phyloP scores from a whole-genome alignment of 371 early-diverging fungal species.

The Haplosporangium sp. region DNA sequence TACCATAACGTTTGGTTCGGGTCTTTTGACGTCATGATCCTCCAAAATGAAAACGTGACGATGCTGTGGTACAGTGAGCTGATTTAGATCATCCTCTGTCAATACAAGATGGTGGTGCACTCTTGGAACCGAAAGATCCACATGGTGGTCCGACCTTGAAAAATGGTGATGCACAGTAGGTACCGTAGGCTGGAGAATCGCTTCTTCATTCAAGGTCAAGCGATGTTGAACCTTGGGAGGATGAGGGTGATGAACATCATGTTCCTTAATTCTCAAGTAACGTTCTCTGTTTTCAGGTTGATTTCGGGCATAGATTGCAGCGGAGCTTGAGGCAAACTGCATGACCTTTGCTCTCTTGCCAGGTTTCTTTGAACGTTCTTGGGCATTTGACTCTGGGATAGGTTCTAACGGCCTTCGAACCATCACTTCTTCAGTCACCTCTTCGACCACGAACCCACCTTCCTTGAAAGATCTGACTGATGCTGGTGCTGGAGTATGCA shows the following conservation, averaged over 20 bases:
- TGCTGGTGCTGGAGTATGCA: background rate
- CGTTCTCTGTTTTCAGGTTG: background rate
- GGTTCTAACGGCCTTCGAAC: background rate
- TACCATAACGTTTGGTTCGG: constrained; percentile 7
- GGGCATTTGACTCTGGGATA: background rate
- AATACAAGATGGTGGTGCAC: constrained; percentile 6
- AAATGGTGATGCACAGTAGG: background rate
- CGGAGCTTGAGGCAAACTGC: background rate
- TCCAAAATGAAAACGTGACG: constrained; percentile 21
- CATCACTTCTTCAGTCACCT: background rate
- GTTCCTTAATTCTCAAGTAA: background rate
- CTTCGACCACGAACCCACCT: background rate
- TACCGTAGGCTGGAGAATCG: background rate
- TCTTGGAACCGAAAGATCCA: too few relatives aligned
- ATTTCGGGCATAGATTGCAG: background rate
- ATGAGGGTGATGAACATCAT: background rate
- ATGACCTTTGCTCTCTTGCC: constrained; percentile 13
- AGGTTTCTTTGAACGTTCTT: background rate
- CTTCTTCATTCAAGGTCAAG: background rate
- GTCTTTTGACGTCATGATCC: constrained; percentile 39
- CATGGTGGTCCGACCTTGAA: too few relatives aligned
- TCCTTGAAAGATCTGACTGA: background rate
- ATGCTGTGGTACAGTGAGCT: constrained; percentile 19
- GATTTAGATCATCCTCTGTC: constrained; percentile 23
- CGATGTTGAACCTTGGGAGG: background rate